These are phyloP conservation scores for Suillus subaureus DNA, from an alignment of 768 basidiomycete species.

Conservation along the genomic window DNA sequence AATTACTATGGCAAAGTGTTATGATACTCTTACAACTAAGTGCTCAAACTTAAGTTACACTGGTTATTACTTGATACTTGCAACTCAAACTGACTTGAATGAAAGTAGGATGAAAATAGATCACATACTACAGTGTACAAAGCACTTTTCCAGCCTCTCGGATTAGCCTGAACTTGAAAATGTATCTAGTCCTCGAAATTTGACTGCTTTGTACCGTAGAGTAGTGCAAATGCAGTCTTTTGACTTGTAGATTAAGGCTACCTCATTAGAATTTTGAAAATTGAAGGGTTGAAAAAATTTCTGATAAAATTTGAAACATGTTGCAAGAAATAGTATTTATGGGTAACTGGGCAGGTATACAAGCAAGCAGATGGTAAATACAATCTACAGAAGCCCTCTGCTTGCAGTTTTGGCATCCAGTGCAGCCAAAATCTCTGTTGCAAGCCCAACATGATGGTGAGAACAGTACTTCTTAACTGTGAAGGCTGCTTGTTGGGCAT, in stretches of 20 bases:
- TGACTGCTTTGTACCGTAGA: neutral
- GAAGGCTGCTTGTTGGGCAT: conserved; percentile 12
- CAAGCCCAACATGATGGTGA: conserved; percentile 11
- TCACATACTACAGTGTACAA: too few species aligned
- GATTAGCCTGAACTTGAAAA: neutral
- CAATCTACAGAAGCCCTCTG: neutral
- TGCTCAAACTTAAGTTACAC: too few species aligned
- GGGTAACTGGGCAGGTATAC: too few species aligned
- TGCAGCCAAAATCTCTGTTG: neutral
- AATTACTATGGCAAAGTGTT: too few species aligned
- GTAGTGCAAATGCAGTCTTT: neutral
- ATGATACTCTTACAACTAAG: too few species aligned
- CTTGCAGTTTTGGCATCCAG: neutral
- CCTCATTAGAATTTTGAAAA: neutral
- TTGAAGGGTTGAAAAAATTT: neutral
- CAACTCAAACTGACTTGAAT: too few species aligned
- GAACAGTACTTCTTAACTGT: conserved; percentile 19
- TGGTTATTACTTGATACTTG: too few species aligned
- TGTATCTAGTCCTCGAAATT: neutral
- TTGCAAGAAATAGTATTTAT: too few species aligned
- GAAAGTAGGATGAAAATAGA: too few species aligned
- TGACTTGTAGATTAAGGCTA: neutral
- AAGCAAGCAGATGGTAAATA: neutral
- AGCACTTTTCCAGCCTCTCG: neutral
- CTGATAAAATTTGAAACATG: too few species aligned